A percentile compares a stretch with the other conserved stretches of the same genome.
Conservation (phyloP, 495 filamentous ascomycete species). For the Monascus purpureus region DNA sequence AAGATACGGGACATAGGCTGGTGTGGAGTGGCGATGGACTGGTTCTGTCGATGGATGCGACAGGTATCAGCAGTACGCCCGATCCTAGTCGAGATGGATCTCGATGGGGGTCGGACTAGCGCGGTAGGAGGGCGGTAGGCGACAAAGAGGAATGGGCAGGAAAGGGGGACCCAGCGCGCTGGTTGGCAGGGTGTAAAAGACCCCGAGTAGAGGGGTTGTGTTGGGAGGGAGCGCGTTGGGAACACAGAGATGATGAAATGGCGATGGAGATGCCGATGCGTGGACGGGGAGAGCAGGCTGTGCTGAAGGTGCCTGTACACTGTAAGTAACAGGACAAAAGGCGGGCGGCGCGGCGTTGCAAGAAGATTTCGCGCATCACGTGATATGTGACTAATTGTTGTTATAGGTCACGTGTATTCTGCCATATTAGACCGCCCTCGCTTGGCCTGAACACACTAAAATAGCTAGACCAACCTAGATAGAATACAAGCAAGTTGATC, state of each 20-base stretch:
- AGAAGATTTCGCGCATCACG: slow-evolving; percentile 25
- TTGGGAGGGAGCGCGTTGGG: slow-evolving; percentile 22
- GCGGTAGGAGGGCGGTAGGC: slow-evolving; percentile 13
- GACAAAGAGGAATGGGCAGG: slow-evolving; percentile 14
- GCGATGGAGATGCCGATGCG: slow-evolving; percentile 28
- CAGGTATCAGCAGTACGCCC: slow-evolving; percentile 11
- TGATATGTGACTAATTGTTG: too few relatives aligned
- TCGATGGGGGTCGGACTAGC: slow-evolving; percentile 21
- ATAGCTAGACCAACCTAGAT: too few relatives aligned
- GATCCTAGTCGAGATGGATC: slow-evolving; percentile 24
- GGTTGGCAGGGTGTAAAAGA: slow-evolving; percentile 8
- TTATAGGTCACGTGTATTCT: too few relatives aligned
- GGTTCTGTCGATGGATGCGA: slow-evolving; percentile 16
- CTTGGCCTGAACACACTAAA: too few relatives aligned
- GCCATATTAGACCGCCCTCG: too few relatives aligned
- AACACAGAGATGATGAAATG: slow-evolving; percentile 29
- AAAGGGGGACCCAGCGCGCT: slow-evolving; percentile 11
- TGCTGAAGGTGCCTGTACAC: slow-evolving; percentile 25
- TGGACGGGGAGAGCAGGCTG: slow-evolving; percentile 30
- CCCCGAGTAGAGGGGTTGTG: slow-evolving; percentile 16
- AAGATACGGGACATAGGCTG: too few relatives aligned
- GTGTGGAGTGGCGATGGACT: slow-evolving; percentile 4
- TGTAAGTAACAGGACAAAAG: slow-evolving; percentile 23
- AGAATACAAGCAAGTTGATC: too few relatives aligned
- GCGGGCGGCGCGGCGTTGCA: slow-evolving; percentile 12